phyloP scores from a whole-genome alignment of 1,284 basidiomycete species.

The Marasmius tenuissimus region DNA sequence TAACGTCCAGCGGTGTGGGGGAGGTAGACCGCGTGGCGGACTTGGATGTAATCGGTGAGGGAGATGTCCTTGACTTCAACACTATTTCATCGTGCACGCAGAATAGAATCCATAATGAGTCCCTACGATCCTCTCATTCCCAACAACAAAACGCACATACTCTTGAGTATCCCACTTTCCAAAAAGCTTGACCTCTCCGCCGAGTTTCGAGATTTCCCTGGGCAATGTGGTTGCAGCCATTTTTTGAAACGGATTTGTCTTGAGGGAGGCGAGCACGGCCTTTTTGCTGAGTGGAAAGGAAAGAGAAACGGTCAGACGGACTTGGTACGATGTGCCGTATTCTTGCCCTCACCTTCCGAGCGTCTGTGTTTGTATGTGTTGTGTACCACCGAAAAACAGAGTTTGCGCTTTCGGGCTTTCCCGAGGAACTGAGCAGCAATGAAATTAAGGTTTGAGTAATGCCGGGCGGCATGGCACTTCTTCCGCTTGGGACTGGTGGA shows the following conservation, averaged over 20 bases:
- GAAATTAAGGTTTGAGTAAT: not conserved
- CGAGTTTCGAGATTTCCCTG: conserved; percentile 82
- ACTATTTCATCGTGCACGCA: conserved; percentile 42
- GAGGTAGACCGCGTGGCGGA: conserved; percentile 96
- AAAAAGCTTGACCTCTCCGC: conserved; percentile 90
- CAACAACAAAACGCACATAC: conserved; percentile 53
- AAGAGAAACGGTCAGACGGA: not conserved
- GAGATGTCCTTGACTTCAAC: conserved; percentile 99
- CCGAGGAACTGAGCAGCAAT: conserved; percentile 46
- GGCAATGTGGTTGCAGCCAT: conserved; percentile 78
- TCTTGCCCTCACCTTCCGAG: conserved; percentile 30
- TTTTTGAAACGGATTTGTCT: conserved; percentile 30
- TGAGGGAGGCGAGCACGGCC: conserved; percentile 26
- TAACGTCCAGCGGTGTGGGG: conserved; percentile 99
- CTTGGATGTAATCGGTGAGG: conserved; percentile 98
- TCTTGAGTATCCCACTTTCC: conserved; percentile 97
- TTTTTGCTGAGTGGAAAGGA: not conserved
- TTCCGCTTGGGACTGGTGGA: no score
- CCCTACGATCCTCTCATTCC: conserved; percentile 7
- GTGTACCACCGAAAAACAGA: conserved; percentile 40
- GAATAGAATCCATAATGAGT: conserved; percentile 5
- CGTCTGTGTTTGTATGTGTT: conserved; percentile 48
- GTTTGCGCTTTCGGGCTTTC: conserved; percentile 42
- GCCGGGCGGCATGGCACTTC: not conserved
- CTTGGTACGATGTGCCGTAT: not conserved